phyloP scores from a whole-genome alignment of 805 yeast genomes.

The Starmerella sirachaensis region DNA sequence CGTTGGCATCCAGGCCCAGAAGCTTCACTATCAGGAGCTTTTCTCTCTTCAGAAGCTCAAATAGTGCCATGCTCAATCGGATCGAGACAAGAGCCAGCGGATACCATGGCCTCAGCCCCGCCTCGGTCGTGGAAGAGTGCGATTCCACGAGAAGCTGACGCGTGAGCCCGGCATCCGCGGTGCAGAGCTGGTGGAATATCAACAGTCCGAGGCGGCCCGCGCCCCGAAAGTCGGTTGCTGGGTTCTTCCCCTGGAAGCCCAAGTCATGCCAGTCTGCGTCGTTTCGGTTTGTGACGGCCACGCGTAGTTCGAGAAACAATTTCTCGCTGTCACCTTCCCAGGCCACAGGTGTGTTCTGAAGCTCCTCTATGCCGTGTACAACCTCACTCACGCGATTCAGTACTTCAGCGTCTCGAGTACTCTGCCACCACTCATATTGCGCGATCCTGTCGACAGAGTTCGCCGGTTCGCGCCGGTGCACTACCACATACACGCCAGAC shows the following conservation, averaged over 20 bases:
- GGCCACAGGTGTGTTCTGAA: slow-evolving; percentile 2
- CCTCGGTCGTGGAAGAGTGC: slow-evolving; percentile 17
- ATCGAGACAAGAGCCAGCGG: slow-evolving; percentile 28
- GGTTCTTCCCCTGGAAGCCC: slow-evolving; percentile 33
- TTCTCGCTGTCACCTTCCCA: not conserved
- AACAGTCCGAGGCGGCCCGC: slow-evolving; percentile 26
- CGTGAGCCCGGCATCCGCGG: slow-evolving; percentile 9
- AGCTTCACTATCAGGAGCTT: slow-evolving; percentile 9
- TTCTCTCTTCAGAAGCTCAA: slow-evolving; percentile 12
- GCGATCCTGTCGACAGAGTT: slow-evolving; percentile 9
- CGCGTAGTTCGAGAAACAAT: not conserved
- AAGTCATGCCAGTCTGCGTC: slow-evolving; percentile 27
- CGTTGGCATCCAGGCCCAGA: not conserved
- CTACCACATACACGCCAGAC: slow-evolving; percentile 1
- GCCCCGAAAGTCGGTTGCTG: slow-evolving; percentile 31
- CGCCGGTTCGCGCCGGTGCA: slow-evolving; percentile 6
- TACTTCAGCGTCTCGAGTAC: slow-evolving; percentile 8
- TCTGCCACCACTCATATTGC: slow-evolving; percentile 6
- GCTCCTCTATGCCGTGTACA: slow-evolving; percentile 1
- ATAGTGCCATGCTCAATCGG: slow-evolving; percentile 20
- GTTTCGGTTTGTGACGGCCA: not conserved
- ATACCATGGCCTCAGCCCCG: slow-evolving; percentile 24
- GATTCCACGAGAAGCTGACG: slow-evolving; percentile 21
- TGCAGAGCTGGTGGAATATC: slow-evolving; percentile 22
- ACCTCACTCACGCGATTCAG: slow-evolving; percentile 3